Conservation (phyloP, 2,329 filamentous ascomycete species). For the Colletotrichum destructivum region DNA sequence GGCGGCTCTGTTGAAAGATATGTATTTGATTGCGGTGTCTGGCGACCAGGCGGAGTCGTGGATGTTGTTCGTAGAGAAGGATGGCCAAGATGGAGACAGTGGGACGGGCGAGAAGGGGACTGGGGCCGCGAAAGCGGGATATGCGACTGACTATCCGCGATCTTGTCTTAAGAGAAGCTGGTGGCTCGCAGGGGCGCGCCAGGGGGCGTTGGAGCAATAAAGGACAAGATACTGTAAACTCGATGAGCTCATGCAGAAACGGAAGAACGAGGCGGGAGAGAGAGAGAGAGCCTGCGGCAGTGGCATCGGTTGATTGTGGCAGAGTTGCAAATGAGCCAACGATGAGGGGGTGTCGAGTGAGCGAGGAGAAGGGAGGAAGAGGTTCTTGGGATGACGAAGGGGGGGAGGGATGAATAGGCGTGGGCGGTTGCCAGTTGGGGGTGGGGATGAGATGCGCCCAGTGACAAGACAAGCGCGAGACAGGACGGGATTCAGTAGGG, state of each 20-base stretch:
- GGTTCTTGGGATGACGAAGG: conserved; percentile 33
- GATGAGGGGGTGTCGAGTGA: conserved; percentile 46
- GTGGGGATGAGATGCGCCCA: not conserved
- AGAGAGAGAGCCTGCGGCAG: conserved; percentile 25
- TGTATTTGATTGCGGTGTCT: conserved; percentile 12
- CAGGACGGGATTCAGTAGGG: conserved; percentile 25
- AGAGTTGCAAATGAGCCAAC: conserved; percentile 24
- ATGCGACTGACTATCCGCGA: conserved; percentile 31
- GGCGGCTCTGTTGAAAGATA: conserved; percentile 1
- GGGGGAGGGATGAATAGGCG: conserved; percentile 22
- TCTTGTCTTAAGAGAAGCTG: conserved; percentile 22
- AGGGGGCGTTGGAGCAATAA: conserved; percentile 1
- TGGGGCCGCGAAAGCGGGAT: conserved; percentile 29
- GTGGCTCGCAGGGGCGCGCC: not conserved
- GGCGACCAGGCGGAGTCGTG: conserved; percentile 21
- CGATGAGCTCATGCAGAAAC: conserved; percentile 23
- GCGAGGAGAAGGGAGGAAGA: conserved; percentile 22
- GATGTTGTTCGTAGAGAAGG: conserved; percentile 20
- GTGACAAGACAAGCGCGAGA: conserved; percentile 25
- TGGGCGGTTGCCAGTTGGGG: conserved; percentile 26
- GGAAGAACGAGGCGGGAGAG: conserved; percentile 23
- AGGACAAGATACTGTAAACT: not conserved
- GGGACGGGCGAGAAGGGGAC: conserved; percentile 13
- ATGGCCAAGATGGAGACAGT: conserved; percentile 26
- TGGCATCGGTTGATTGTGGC: conserved; percentile 33